Evolutionary conservation across 306 rosid species (phyloP).

Genomic region (Abrus precatorius): DNA sequence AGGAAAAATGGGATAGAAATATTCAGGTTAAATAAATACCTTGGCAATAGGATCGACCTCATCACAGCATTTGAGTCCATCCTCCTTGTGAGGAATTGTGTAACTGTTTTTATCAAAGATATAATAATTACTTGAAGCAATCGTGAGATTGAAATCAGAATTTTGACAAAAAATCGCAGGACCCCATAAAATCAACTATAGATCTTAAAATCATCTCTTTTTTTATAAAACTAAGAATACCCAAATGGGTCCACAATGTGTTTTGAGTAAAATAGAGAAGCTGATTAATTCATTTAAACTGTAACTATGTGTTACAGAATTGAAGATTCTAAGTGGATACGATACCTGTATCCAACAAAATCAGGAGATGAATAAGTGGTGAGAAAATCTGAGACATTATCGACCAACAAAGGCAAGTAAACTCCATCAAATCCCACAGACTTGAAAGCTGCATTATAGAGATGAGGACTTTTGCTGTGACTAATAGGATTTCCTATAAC

Average conservation of each 20-base stretch:
- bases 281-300: not conserved
- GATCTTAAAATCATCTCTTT: not conserved
- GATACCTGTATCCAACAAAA: conserved; percentile 77
- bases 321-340: not conserved
- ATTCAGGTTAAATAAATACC: conserved; percentile 49
- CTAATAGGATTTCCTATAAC: conserved; percentile 76
- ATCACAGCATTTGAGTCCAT: conserved; percentile 67
- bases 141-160: not conserved
- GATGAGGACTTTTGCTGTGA: conserved; percentile 73
- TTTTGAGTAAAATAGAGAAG: not conserved
- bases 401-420: conserved; percentile 74
- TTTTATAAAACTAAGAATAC: not conserved
- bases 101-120: conserved; percentile 49
- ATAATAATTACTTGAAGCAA: not conserved
- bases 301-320: not conserved
- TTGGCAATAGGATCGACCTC: conserved; percentile 68
- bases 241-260: no score
- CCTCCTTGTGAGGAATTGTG: conserved; percentile 75
- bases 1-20: not conserved
- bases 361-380: conserved; percentile 67
- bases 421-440: conserved; percentile 68
- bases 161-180: not conserved
- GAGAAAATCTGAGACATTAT: conserved; percentile 62
- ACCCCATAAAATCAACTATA: not conserved
- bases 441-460: conserved; percentile 72